Conservation (phyloP, 192 early-diverging fungal genomes). For the Lunasporangiospora selenospora region DNA sequence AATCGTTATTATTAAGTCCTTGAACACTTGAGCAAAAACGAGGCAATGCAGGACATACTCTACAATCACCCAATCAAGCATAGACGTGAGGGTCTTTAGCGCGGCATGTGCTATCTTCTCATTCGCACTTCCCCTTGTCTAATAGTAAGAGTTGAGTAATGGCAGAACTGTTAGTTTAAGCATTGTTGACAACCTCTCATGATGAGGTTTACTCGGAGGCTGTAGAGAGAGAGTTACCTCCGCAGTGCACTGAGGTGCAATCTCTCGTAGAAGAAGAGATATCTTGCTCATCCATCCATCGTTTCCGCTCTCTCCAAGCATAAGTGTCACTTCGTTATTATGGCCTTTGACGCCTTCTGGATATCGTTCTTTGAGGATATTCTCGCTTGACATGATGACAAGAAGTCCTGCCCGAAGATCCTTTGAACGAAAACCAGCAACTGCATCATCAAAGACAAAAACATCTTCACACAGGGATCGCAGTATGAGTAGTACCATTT, state of each 20-base stretch:
- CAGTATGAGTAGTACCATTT: conserved; percentile 61
- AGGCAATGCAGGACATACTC: not conserved
- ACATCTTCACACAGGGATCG: conserved; percentile 67
- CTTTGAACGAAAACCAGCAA: conserved; percentile 62
- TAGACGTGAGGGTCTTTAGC: conserved; percentile 2
- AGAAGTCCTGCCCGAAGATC: conserved; percentile 63
- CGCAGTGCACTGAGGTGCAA: conserved; percentile 26
- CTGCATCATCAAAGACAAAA: conserved; percentile 63
- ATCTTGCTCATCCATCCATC: conserved; percentile 64
- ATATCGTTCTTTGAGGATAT: conserved; percentile 51
- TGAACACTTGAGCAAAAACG: not conserved
- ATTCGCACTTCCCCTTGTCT: conserved; percentile 14
- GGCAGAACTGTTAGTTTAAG: too few species aligned
- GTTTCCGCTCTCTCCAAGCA: conserved; percentile 58
- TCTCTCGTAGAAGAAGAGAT: conserved; percentile 29
- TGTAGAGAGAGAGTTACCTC: too few species aligned
- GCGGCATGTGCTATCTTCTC: conserved; percentile 30
- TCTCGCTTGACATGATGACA: conserved; percentile 57
- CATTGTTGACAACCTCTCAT: conserved; percentile 23
- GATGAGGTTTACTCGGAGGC: too few species aligned
- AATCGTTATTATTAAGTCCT: not conserved
- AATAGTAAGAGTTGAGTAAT: not conserved
- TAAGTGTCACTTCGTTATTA: conserved; percentile 46
- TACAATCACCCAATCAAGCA: conserved; percentile 27
- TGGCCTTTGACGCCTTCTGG: conserved; percentile 51